These are phyloP conservation scores for Tephrocybe sp. DNA, from an alignment of 768 basidiomycete species.

Conservation along the genomic window DNA sequence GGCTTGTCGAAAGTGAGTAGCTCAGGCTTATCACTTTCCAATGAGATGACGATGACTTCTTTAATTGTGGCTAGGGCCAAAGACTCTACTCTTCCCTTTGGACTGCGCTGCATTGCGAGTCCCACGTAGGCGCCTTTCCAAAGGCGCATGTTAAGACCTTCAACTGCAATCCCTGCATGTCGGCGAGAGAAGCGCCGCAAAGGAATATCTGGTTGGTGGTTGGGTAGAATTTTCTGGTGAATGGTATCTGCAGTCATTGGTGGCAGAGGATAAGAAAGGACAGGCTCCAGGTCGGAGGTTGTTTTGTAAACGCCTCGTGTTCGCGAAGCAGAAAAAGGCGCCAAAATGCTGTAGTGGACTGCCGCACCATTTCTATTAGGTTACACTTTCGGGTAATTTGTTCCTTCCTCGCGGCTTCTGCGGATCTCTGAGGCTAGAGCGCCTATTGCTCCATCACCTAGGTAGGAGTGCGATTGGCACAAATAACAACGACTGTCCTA, in stretches of 20 bases:
- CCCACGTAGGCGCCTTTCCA: slow-evolving; percentile 7
- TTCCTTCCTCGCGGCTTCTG: background rate
- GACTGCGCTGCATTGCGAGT: slow-evolving; percentile 6
- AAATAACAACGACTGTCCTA: too few relatives aligned
- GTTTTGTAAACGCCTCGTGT: background rate
- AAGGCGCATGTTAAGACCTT: background rate
- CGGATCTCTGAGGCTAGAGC: slow-evolving; percentile 8
- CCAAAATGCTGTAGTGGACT: background rate
- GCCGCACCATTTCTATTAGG: background rate
- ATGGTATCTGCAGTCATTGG: slow-evolving; percentile 5
- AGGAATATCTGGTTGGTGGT: slow-evolving; percentile 3
- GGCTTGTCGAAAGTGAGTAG: slow-evolving; percentile 10
- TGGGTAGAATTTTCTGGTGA: slow-evolving; percentile 9
- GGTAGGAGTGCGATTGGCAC: too few relatives aligned
- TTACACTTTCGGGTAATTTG: background rate
- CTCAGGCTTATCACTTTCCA: slow-evolving; percentile 1
- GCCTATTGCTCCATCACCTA: too few relatives aligned
- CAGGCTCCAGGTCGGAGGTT: background rate
- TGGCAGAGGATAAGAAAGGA: background rate
- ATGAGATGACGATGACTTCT: slow-evolving; percentile 10
- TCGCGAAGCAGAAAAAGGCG: background rate
- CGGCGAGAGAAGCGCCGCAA: slow-evolving; percentile 9
- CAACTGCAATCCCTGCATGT: slow-evolving; percentile 13
- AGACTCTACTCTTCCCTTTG: slow-evolving; percentile 2
- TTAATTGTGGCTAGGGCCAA: slow-evolving; percentile 14